Conservation (phyloP, 768 basidiomycete species). For the Jaapia argillacea region DNA sequence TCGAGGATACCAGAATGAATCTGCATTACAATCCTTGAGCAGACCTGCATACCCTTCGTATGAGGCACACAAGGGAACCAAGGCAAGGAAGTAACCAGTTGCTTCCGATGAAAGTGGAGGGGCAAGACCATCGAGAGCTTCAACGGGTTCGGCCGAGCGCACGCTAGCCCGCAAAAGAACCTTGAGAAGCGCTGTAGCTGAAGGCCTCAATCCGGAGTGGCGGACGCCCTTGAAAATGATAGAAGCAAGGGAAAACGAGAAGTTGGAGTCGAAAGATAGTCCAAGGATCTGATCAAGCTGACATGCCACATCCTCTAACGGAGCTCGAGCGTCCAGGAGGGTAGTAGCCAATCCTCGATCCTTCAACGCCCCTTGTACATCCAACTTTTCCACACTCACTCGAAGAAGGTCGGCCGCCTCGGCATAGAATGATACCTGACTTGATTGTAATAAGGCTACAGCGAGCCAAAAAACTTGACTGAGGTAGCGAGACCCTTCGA, state of each 20-base stretch:
- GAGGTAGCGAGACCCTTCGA: conserved; percentile 61
- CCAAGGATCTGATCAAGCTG: conserved; percentile 67
- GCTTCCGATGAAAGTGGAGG: conserved; percentile 43
- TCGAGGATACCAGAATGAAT: conserved; percentile 33
- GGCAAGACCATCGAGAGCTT: conserved; percentile 13
- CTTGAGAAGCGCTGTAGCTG: conserved; percentile 51
- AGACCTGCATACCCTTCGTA: conserved; percentile 46
- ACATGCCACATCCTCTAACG: conserved; percentile 55
- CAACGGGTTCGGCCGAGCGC: conserved; percentile 26
- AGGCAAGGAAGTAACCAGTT: conserved; percentile 71
- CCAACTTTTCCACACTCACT: conserved; percentile 55
- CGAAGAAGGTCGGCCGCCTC: conserved; percentile 63
- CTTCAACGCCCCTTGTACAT: conserved; percentile 47
- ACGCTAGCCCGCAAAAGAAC: conserved; percentile 55
- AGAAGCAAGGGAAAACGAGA: conserved; percentile 75
- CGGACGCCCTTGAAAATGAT: conserved; percentile 85
- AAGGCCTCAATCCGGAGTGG: conserved; percentile 49
- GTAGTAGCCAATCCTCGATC: conserved; percentile 40
- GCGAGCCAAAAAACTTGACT: conserved; percentile 80
- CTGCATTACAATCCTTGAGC: conserved; percentile 52
- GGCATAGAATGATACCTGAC: conserved; percentile 57
- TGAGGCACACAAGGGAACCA: conserved; percentile 60
- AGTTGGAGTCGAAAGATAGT: conserved; percentile 67
- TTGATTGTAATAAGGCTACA: conserved; percentile 72
- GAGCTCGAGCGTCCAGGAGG: conserved; percentile 53